A percentile compares a stretch with the other conserved stretches of the same genome.
These are phyloP conservation scores for Aotearoamyces nothofagi DNA, from an alignment of 2,329 filamentous ascomycete genomes.

Conservation along the genomic window DNA sequence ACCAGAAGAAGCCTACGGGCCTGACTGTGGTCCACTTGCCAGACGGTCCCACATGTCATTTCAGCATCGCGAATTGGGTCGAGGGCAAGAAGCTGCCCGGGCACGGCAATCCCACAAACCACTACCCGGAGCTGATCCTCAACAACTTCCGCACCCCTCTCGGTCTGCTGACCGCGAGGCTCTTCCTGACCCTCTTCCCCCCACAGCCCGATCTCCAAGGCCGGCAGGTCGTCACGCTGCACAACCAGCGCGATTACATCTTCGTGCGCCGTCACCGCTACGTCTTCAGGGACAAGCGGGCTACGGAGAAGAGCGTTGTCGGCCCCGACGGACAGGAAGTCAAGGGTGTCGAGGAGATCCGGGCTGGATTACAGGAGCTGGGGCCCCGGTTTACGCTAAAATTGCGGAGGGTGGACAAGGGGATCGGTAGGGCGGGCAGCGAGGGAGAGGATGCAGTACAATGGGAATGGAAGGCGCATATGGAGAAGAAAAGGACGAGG, in stretches of 20 bases:
- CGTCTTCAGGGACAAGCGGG: slow-evolving; percentile 76
- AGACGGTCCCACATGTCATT: slow-evolving; percentile 80
- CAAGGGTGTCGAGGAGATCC: slow-evolving; percentile 71
- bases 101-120: slow-evolving; percentile 75
- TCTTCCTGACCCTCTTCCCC: slow-evolving; percentile 72
- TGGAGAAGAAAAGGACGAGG: slow-evolving; percentile 86
- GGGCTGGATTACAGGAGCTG: slow-evolving; percentile 79
- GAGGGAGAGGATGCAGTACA: slow-evolving; percentile 33
- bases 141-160: slow-evolving; percentile 94
- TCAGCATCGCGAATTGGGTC: slow-evolving; percentile 79
- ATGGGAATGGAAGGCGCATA: slow-evolving; percentile 93
- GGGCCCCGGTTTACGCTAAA: slow-evolving; percentile 78
- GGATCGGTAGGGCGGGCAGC: slow-evolving; percentile 55
- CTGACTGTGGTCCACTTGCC: slow-evolving; percentile 77
- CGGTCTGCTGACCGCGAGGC: slow-evolving; percentile 70
- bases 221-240: slow-evolving; percentile 78
- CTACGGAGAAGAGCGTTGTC: slow-evolving; percentile 75
- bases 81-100: slow-evolving; percentile 78
- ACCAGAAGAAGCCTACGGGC: slow-evolving; percentile 70
- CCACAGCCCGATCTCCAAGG: slow-evolving; percentile 70
- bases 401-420: slow-evolving; percentile 79
- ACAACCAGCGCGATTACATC: slow-evolving; percentile 94
- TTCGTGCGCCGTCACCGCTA: slow-evolving; percentile 87
- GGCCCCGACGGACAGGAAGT: slow-evolving; percentile 71
- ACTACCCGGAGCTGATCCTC: slow-evolving; percentile 77